Evolutionary conservation across 768 basidiomycete species (phyloP).

Genomic region (Russula earlei): DNA sequence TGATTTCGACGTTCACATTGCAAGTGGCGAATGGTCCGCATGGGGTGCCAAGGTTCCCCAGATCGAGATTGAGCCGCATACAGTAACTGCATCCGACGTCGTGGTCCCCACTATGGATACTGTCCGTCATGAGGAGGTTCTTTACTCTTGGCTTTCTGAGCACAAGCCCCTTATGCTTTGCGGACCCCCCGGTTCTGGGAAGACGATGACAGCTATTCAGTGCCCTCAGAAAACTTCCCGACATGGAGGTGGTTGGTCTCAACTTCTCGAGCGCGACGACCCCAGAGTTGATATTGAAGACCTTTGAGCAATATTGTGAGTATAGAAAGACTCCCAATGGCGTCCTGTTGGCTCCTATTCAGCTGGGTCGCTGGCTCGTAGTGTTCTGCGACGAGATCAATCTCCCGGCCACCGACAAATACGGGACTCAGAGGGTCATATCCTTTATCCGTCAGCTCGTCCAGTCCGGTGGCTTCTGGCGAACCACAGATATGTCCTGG

Average conservation of each 20-base stretch:
- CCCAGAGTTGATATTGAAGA: slow-evolving; percentile 96
- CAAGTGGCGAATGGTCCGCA: slow-evolving; percentile 76
- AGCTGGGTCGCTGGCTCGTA: slow-evolving; percentile 96
- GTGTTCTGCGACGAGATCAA: slow-evolving; percentile 99
- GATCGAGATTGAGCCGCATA: slow-evolving; percentile 95
- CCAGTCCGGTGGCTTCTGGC: slow-evolving; percentile 91
- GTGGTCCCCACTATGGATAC: slow-evolving; percentile 99
- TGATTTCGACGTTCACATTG: slow-evolving; percentile 89
- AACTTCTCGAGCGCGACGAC: slow-evolving; percentile 99
- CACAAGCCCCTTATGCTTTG: slow-evolving; percentile 98
- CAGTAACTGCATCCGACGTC: slow-evolving; percentile 90
- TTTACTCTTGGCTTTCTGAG: slow-evolving; percentile 98
- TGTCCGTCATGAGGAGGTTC: slow-evolving; percentile 94
- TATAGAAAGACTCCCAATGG: slow-evolving; percentile 98
- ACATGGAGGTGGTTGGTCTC: slow-evolving; percentile 98
- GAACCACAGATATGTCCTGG: slow-evolving; percentile 91
- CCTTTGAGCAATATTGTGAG: slow-evolving; percentile 99
- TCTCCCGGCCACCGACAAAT: slow-evolving; percentile 91
- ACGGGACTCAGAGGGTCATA: slow-evolving; percentile 97
- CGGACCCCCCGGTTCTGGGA: slow-evolving; percentile 98
- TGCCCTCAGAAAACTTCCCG: slow-evolving; percentile 91
- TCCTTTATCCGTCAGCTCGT: slow-evolving; percentile 97
- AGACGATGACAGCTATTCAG: slow-evolving; percentile 99
- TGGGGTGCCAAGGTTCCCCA: slow-evolving; percentile 91
- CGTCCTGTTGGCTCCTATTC: slow-evolving; percentile 86